Evolutionary conservation across 1,139 yeast genomes (phyloP), one percentile per base, ranked within the genome.

Genomic region (Saccharomyces hybrid): DNA sequence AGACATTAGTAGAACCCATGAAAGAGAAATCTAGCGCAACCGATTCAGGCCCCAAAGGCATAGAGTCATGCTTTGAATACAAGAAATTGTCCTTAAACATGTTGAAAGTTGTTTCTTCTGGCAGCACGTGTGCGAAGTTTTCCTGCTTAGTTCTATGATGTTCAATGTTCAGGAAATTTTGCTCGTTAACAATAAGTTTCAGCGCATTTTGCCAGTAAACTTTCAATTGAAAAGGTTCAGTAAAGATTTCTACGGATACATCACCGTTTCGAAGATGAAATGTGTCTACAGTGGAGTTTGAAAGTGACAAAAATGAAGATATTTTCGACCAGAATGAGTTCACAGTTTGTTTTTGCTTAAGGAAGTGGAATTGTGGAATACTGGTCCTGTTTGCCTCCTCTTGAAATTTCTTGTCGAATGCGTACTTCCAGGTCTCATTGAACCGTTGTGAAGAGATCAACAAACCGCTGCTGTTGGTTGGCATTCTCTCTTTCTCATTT

Each of bases 1-100:
- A 93, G 0, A 89, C 86, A 62, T 86, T 78, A 9, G 75, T 69
- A 63, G 77, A 85, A 0, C 81, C 83, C 4, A 71, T 68, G 62
- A 93, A 85, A 0, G 81, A 72, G 56, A 90, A 78, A 68, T 93
- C 99, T 48, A 88, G 59, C 0, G 86, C 97, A 42, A 93, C 77
- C 0, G 97, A 81, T 70, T 93, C 98, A 0, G 99, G 98, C 0
- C 99, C 99, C 49, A 88, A 75, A 7, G 89, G 88, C 25, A 85
- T 57, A 2, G 75, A 71, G 65, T 89, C 97, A 8, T 63, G 69
- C 48, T 72, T 75, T 1, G 86, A 78, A 63, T 88, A 89, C 52
- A 75, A 73, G 63, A 86, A 86, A 38, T 75, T 66, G 64, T 88
- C 95, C 3, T 68, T 65, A 65, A 82, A 86, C 75, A 81, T 75